A percentile compares a stretch with the other conserved stretches of the same genome.
Conservation (phyloP, 805 yeast species). For the Spathaspora hagerdaliae region DNA sequence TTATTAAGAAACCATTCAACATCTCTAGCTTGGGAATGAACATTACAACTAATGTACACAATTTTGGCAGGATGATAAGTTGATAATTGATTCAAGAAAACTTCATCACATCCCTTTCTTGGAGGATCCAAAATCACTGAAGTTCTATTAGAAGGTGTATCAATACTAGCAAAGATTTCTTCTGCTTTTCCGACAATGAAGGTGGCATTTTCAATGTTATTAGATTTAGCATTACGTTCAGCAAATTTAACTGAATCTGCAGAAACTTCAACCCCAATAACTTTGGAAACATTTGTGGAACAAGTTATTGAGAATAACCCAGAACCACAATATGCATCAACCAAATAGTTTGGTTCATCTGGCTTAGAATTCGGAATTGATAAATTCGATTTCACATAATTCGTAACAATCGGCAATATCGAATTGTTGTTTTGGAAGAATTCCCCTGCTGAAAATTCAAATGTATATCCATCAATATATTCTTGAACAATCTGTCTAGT, state of each 20-base stretch:
- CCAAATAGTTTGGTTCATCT: conserved; percentile 53
- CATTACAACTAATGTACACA: conserved; percentile 96
- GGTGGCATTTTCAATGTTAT: conserved; percentile 71
- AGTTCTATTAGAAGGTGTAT: conserved; percentile 71
- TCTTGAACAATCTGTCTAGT: conserved; percentile 78
- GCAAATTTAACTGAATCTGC: conserved; percentile 92
- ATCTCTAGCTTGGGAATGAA: conserved; percentile 96
- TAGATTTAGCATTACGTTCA: conserved; percentile 68
- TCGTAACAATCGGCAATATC: conserved; percentile 77
- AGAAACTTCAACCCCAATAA: conserved; percentile 90
- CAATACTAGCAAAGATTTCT: conserved; percentile 73
- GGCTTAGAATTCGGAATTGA: conserved; percentile 30
- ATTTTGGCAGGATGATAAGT: conserved; percentile 79
- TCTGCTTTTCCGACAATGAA: conserved; percentile 94
- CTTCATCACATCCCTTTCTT: conserved; percentile 92
- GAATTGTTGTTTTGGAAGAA: conserved; percentile 96
- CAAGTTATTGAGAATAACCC: conserved; percentile 90
- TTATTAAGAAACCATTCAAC: conserved; percentile 73
- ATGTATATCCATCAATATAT: conserved; percentile 66
- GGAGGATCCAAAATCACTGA: conserved; percentile 96
- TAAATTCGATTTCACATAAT: conserved; percentile 73
- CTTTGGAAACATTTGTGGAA: conserved; percentile 73
- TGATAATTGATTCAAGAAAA: conserved; percentile 79
- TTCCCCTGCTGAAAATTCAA: conserved; percentile 90
- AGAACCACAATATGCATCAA: conserved; percentile 95